Evolutionary conservation across 2,329 filamentous ascomycete genomes (phyloP).

Genomic region (Trichoderma aggressivum): DNA sequence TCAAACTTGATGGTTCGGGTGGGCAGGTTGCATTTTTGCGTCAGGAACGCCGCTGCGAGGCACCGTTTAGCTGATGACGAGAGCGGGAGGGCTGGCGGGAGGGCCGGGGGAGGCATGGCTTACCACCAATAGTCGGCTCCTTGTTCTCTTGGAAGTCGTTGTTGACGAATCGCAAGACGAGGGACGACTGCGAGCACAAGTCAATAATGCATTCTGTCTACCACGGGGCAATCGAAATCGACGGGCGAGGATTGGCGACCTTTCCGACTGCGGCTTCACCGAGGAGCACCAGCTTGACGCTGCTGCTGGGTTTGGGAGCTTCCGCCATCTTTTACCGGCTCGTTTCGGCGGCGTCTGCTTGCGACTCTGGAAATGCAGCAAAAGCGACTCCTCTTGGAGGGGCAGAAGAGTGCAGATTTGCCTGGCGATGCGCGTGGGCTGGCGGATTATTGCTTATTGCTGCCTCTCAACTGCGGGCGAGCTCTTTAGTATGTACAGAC

Average conservation of each 20-base stretch:
- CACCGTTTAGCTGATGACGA: not conserved
- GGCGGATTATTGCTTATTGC: conserved; percentile 8
- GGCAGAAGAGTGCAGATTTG: not conserved
- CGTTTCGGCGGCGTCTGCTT: not conserved
- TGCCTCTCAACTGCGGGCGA: conserved; percentile 9
- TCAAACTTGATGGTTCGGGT: conserved; percentile 89
- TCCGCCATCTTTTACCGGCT: conserved; percentile 35
- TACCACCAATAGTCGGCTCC: conserved; percentile 97
- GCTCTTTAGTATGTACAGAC: not conserved
- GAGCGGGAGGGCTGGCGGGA: conserved; percentile 15
- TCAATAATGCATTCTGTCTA: conserved; percentile 24
- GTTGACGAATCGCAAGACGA: conserved; percentile 97
- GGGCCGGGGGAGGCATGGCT: conserved; percentile 27
- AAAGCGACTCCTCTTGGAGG: not conserved
- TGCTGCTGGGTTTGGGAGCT: conserved; percentile 93
- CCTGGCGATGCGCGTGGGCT: not conserved
- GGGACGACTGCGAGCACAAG: conserved; percentile 67
- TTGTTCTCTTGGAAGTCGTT: conserved; percentile 99
- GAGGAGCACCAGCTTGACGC: conserved; percentile 97
- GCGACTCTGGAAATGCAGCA: not conserved
- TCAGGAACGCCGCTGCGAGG: conserved; percentile 81
- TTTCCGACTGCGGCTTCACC: conserved; percentile 98
- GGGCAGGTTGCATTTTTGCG: conserved; percentile 96
- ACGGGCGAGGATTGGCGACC: conserved; percentile 50
- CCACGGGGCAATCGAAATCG: not conserved